Evolutionary conservation across 129 eudicot genomes (phyloP), one percentile per base, ranked within the genome.

Genomic region (Tagetes erecta): DNA sequence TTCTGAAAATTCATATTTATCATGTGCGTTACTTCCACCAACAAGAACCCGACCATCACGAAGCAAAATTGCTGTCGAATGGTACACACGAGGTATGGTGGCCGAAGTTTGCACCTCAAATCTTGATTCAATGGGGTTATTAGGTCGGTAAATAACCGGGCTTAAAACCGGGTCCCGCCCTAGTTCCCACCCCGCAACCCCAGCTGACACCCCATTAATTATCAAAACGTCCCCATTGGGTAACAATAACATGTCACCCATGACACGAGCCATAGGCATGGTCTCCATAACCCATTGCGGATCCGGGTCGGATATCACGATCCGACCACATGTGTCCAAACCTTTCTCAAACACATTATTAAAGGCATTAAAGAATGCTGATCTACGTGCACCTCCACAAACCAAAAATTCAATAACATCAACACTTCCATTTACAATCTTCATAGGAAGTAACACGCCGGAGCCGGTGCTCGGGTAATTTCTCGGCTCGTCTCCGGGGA

Each of bases 401-500:
- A 92, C 83, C 67, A 92, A 69, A 41, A 89, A 84, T 58, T 87
- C 86, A 38, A 83, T 85, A 38, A 59, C 76, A 8, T 33, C 30
- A 0, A 20, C 56, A 0, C 8, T n/a, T 5, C 85, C 89, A 35
- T 78, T 64, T 1, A 81, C 52, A 34, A 78, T 73, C 76, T 57
- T 67, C 69, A 92, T 46, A 1, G 97, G 96, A 0, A 92, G 88
- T 14, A 92, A 78, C 31, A 86, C 93, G 0, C 89, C 88, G 0
- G 97, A 92, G 3, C 96, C 97, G 2, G 96, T 71, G 73, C 97
- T 92, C 11, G 97, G 97, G 63, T 88, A 92, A 66, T 70, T 83
- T 55, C 97, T 78, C 39, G 97, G 97, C 36, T 91, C 89, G 1
- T 85, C 92, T 5, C 86, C 91, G 0, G 96, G 91, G 0, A 92